phyloP scores from a whole-genome alignment of 257 asterid genomes.

The Parsonsia alboflavescens region DNA sequence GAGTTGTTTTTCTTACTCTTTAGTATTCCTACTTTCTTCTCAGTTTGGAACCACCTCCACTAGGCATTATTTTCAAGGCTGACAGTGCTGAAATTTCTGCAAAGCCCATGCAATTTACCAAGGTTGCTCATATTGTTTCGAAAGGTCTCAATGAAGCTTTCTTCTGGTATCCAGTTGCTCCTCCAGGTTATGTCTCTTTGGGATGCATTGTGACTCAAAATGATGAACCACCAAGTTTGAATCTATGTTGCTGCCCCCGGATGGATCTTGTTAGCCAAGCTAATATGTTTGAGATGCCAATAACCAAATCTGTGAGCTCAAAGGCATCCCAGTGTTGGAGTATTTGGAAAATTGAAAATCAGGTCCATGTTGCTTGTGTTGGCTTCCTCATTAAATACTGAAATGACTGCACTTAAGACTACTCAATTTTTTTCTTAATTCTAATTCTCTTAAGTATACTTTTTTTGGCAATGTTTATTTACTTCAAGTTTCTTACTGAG shows the following conservation, averaged over 20 bases:
- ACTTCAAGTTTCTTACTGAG: not conserved
- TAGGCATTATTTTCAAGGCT: conserved; percentile 80
- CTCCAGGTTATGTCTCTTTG: conserved; percentile 91
- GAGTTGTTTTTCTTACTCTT: not conserved
- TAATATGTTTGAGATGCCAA: conserved; percentile 74
- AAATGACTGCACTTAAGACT: conserved; percentile 3
- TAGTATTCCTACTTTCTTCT: conserved; percentile 20
- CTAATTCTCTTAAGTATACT: not conserved
- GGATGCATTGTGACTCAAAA: conserved; percentile 80
- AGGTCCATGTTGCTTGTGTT: conserved; percentile 39
- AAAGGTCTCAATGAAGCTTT: conserved; percentile 79
- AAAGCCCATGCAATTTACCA: conserved; percentile 77
- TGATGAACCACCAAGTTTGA: conserved; percentile 69
- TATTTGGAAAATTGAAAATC: conserved; percentile 97
- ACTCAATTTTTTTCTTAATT: conserved; percentile 15
- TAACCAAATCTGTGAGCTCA: conserved; percentile 75
- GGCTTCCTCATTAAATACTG: not conserved
- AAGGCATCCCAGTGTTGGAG: conserved; percentile 88
- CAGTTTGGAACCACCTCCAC: conserved; percentile 97
- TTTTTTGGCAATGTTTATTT: not conserved
- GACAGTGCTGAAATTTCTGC: conserved; percentile 78
- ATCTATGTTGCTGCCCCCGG: conserved; percentile 81
- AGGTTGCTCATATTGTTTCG: conserved; percentile 77
- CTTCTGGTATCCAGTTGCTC: conserved; percentile 98
- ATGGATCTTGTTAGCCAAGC: conserved; percentile 88